Conservation (phyloP, 2,329 filamentous ascomycete genomes). For the Sporothrix brasiliensis region DNA sequence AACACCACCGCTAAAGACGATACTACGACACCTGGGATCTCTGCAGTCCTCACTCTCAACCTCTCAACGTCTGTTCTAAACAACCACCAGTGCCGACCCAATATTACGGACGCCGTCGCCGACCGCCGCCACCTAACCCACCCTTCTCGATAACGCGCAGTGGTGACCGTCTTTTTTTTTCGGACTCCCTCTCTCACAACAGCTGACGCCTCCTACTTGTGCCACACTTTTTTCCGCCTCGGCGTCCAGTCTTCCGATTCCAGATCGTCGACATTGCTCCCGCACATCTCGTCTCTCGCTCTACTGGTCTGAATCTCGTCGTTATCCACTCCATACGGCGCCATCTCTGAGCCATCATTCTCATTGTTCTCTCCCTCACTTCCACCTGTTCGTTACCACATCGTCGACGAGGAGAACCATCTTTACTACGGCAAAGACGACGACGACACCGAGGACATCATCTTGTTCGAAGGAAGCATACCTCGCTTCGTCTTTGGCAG, state of each 20-base stretch:
- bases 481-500: background rate
- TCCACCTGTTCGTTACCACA: background rate
- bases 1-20: constrained; percentile 1
- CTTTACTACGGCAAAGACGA: background rate
- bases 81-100: background rate
- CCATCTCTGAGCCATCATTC: background rate
- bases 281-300: background rate
- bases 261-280: background rate
- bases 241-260: background rate
- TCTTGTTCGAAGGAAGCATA: background rate
- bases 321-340: constrained; percentile 7
- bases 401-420: background rate
- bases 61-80: constrained; percentile 7
- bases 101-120: background rate
- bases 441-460: background rate
- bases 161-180: background rate
- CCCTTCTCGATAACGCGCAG: constrained; percentile 9
- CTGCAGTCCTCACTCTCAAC: background rate
- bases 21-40: constrained; percentile 17
- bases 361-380: background rate
- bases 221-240: background rate
- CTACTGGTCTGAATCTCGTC: background rate
- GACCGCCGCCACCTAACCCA: background rate
- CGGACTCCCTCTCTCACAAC: background rate
- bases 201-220: background rate